Base-by-base conservation (phyloP, 2,329 filamentous ascomycete species). In the Blastomyces percursus region DNA sequence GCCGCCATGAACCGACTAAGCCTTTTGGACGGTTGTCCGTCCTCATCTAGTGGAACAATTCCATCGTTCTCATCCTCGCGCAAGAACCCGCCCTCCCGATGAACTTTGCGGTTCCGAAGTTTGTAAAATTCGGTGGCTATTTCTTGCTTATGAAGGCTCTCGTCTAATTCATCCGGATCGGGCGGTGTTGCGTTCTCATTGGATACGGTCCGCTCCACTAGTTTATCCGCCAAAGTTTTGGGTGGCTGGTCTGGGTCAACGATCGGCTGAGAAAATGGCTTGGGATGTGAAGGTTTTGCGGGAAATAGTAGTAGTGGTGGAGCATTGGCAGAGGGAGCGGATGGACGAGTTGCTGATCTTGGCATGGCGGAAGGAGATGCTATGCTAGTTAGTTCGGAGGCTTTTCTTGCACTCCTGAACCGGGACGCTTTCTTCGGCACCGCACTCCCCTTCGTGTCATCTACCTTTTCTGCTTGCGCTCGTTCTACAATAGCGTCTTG, bases 71-170 rank as follows among this genome's bases (percentile, higher is more conserved):
- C 86, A 64, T 89, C 84, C 68, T 91, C 84, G 63, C 84, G 82
- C 69, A 88, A 77, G 73, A 96, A 96, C 2, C 91, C 91, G 60
- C 91, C 91, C 69, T 94, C 85, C 68, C 86, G 83, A 67, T 91
- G 85, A 61, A 96, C 91, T 75, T 95, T 86, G 69, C 84, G 84
- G 72, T 92, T 96, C 24, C 93, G 87, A 73, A 90, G 81, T 54
- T 84, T 86, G 73, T 96, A 88, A 74, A 96, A 96, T 71, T 95
- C 89, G 46, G 85, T 84, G 8, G 89, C 87, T 16, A 96, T 86
- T 73, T 96, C 88, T 65, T 89, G 86, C 61, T 88, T 83, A 59
- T 93, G 79, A 38, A 92, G 78, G 24, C 85, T 80, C 5, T 88
- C 84, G 68, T 96, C 88, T 48, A 93, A 79, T 66, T 89, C 86